These are phyloP conservation scores for Marasmius tenuissimus DNA, from an alignment of 1,284 basidiomycete genomes.

Conservation along the genomic window DNA sequence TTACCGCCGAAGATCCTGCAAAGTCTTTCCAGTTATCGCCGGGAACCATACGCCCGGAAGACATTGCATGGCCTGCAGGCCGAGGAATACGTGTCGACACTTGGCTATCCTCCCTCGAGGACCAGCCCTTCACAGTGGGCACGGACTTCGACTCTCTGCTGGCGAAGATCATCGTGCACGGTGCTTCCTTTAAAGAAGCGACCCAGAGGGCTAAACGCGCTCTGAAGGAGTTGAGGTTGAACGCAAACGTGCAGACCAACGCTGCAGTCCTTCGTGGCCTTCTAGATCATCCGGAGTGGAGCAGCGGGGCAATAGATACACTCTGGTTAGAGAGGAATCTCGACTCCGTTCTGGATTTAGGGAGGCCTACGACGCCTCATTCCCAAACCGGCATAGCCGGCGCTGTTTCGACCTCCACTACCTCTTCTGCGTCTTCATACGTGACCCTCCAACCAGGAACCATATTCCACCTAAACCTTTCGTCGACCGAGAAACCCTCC, in stretches of 20 bases:
- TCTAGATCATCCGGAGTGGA: slow-evolving; percentile 32
- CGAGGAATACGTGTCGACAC: slow-evolving; percentile 39
- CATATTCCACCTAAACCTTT: slow-evolving; percentile 34
- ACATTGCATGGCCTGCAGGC: slow-evolving; percentile 36
- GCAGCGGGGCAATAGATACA: slow-evolving; percentile 29
- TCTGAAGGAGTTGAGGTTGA: slow-evolving; percentile 28
- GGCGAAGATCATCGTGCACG: slow-evolving; percentile 38
- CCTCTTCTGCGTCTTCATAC: background rate
- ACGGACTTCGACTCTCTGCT: slow-evolving; percentile 41
- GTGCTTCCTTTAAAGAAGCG: slow-evolving; percentile 29
- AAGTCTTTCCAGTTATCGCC: slow-evolving; percentile 33
- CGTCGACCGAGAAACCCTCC: slow-evolving; percentile 13
- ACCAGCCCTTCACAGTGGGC: slow-evolving; percentile 29
- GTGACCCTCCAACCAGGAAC: slow-evolving; percentile 35
- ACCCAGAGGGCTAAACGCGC: slow-evolving; percentile 31
- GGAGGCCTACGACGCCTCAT: slow-evolving; percentile 8
- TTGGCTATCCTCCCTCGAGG: slow-evolving; percentile 27
- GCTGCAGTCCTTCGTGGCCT: slow-evolving; percentile 32
- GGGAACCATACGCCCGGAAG: slow-evolving; percentile 25
- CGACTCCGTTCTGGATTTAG: slow-evolving; percentile 20
- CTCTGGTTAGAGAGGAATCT: slow-evolving; percentile 37
- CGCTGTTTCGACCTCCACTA: background rate
- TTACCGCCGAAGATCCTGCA: slow-evolving; percentile 39
- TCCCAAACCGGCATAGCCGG: background rate
- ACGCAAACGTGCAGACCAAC: slow-evolving; percentile 32